Evolutionary conservation across 441 rosid genomes (phyloP).

Genomic region (Flueggea neowawraea): DNA sequence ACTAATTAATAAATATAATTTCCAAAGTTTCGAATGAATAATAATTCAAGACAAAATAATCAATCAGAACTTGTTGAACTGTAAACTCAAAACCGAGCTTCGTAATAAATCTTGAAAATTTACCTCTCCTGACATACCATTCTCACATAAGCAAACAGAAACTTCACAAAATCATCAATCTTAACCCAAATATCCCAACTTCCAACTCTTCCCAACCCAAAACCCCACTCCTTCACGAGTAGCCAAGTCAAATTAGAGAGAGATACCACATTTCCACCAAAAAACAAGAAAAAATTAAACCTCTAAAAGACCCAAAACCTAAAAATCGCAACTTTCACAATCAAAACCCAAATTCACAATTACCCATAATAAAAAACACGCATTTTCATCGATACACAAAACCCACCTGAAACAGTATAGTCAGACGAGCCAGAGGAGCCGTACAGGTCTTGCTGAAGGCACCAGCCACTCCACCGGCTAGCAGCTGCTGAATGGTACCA

Average conservation of each 20-base stretch:
- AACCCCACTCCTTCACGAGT: not conserved
- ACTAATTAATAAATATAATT: too few relatives aligned
- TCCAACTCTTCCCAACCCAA: too few relatives aligned
- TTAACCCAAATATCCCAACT: too few relatives aligned
- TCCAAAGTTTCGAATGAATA: too few relatives aligned
- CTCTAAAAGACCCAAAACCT: not conserved
- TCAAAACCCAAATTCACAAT: too few relatives aligned
- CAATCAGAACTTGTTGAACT: too few relatives aligned
- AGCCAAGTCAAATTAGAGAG: not conserved
- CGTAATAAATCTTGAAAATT: too few relatives aligned
- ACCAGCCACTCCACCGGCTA: slow-evolving; percentile 92
- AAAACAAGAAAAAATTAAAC: not conserved
- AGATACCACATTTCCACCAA: not conserved
- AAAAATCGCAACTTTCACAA: not conserved
- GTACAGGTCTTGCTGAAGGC: slow-evolving; percentile 92
- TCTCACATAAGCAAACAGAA: too few relatives aligned
- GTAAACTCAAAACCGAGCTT: too few relatives aligned
- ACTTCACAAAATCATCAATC: too few relatives aligned
- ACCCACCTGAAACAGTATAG: slow-evolving; percentile 81
- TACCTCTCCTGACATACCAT: too few relatives aligned
- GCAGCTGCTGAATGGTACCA: slow-evolving; percentile 52
- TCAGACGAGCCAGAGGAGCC: slow-evolving; percentile 90
- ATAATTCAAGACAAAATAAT: too few relatives aligned
- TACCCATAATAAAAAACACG: not conserved
- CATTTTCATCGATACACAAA: not conserved